A percentile compares a stretch with the other conserved stretches of the same genome.
Evolutionary conservation across 148 eudicot species (phyloP).

Genomic region (Linanthus parryae): DNA sequence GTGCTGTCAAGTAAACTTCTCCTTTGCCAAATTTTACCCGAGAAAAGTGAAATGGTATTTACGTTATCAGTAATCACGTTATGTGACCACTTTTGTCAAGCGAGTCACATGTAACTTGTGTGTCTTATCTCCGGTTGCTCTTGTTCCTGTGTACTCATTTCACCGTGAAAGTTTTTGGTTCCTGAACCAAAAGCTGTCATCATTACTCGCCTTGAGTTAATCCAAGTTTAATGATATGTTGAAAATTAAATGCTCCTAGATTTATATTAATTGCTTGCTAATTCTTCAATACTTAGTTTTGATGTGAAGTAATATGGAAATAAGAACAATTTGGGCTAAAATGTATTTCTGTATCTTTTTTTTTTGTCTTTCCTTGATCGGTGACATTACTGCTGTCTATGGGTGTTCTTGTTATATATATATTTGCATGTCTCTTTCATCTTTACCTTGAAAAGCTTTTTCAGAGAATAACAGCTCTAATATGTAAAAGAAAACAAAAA

Average conservation of each 20-base stretch:
- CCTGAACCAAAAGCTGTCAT: too few species aligned
- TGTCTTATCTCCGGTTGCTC: too few species aligned
- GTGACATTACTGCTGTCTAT: slow-evolving; percentile 3
- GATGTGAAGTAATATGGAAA: not conserved
- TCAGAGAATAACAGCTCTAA: slow-evolving; percentile 7
- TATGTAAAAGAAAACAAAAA: slow-evolving; percentile 4
- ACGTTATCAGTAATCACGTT: too few species aligned
- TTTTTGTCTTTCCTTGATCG: slow-evolving; percentile 1
- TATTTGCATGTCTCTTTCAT: slow-evolving; percentile 25
- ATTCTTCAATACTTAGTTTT: not conserved
- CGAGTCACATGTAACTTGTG: too few species aligned
- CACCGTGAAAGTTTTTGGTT: too few species aligned
- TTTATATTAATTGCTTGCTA: not conserved
- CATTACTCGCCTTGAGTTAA: too few species aligned
- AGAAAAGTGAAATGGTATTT: too few species aligned
- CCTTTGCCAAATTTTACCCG: too few species aligned
- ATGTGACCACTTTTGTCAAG: too few species aligned
- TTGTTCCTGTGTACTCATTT: too few species aligned
- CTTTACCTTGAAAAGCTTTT: slow-evolving; percentile 18
- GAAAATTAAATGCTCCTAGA: not conserved
- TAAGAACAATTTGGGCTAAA: not conserved
- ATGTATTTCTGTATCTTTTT: not conserved
- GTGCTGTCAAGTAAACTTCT: too few species aligned
- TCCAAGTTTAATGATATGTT: not conserved
- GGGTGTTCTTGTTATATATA: slow-evolving; percentile 6